Evolutionary conservation across 1,284 basidiomycete genomes (phyloP).

Genomic region (Neolentinus lepideus): DNA sequence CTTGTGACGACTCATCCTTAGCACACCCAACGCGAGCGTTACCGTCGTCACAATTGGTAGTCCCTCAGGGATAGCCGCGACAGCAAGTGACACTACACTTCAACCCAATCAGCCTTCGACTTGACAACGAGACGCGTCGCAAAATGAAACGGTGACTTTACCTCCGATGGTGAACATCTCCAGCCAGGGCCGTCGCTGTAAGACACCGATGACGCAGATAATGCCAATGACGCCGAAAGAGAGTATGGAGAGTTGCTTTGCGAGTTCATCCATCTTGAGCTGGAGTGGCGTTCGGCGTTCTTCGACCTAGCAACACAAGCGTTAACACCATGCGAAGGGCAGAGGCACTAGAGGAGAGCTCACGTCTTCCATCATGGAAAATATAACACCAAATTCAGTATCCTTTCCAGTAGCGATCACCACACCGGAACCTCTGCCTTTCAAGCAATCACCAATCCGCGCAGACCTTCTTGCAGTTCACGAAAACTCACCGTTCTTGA

Average conservation of each 20-base stretch:
- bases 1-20: conserved; percentile 90
- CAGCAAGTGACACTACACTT: conserved; percentile 83
- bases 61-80: conserved; percentile 96
- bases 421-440: conserved; percentile 80
- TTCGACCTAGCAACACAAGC: conserved; percentile 53
- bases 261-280: conserved; percentile 94
- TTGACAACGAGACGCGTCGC: too few species aligned
- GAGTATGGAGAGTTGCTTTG: conserved; percentile 83
- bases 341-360: conserved; percentile 18
- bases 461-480: too few species aligned
- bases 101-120: conserved; percentile 8
- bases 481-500: conserved; percentile 68
- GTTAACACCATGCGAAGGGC: conserved; percentile 3
- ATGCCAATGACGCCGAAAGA: conserved; percentile 92
- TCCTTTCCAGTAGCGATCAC: conserved; percentile 87
- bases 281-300: conserved; percentile 94
- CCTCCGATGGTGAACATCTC: conserved; percentile 99
- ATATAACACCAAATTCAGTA: conserved; percentile 95
- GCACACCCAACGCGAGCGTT: conserved; percentile 89
- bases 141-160: conserved; percentile 28
- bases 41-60: conserved; percentile 97
- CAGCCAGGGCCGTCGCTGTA: conserved; percentile 85
- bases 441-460: neutral
- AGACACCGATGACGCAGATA: conserved; percentile 87
- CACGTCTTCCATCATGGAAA: conserved; percentile 97